Evolutionary conservation across 192 early-diverging fungal genomes (phyloP), one percentile per base, ranked within the genome.

Genomic region (Powellomyces hirtus): DNA sequence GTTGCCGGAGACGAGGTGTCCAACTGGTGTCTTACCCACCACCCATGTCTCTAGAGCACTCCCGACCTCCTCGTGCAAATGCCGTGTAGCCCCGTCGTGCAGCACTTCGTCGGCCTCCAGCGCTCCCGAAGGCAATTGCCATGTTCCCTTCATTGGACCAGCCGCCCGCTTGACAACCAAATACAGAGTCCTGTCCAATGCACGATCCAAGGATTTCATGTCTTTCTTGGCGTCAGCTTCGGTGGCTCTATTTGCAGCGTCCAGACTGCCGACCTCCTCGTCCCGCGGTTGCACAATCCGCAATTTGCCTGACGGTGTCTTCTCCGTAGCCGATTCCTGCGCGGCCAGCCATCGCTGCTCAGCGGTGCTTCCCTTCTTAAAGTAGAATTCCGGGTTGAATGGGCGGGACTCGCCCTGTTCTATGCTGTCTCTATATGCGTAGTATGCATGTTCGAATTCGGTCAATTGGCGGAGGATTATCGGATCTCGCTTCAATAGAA

Each of bases 1-100:
- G n/a, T 71, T 76, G 18, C 59, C 70, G 3, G 65, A 36, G 56
- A 67, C 61, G 33, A 53, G 79, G 67, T 91, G 87, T 7, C 91
- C 90, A 42, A 94, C 82, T 2, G 94, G 94, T 20, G 87, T 86
- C 57, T 82, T 75, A n/a, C 92, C 92, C 10, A 96, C 94, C 46
- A 90, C 83, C 92, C 92, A 96, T 18, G 87, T 79, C 65, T 91
- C 89, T 88, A 94, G 88, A 51, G 83, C 75, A 34, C 68, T 72
- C 51, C 92, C 94, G 73, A 90, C 91, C 38, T 79, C 78, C 35
- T 89, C 88, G 38, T 75, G 75, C 59, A 95, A 72, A 55, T 84
- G 82, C 66, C 91, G 86, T 59, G 79, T 77, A 36, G 94, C 91
- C 46, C 90, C 91, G 81, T 89, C 80, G 66, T 88, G 81, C 62